Conservation (phyloP, 129 eudicot species). For the Flaveria trinervia region DNA sequence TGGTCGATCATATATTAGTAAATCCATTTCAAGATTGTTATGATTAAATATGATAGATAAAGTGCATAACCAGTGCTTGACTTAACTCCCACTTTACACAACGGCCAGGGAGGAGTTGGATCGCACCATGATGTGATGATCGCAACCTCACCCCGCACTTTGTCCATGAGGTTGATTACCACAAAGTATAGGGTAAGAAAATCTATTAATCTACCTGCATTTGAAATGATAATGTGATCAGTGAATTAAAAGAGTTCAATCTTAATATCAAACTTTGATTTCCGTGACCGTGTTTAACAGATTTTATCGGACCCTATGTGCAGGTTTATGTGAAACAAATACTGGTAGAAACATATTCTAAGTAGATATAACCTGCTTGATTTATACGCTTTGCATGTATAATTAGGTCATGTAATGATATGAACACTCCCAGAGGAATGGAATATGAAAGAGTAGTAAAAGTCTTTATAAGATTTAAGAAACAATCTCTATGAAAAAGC, state of each 20-base stretch:
- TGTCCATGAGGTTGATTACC: too few relatives aligned
- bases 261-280: not conserved
- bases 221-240: not conserved
- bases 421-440: slow-evolving; percentile 63
- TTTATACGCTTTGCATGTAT: slow-evolving; percentile 90
- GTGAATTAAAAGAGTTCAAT: not conserved
- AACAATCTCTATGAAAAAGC: not conserved
- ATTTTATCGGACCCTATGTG: not conserved
- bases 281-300: not conserved
- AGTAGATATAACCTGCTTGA: slow-evolving; percentile 69
- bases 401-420: slow-evolving; percentile 92
- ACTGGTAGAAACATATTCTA: not conserved
- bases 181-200: slow-evolving; percentile 56
- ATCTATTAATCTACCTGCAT: slow-evolving; percentile 86
- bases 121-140: too few relatives aligned
- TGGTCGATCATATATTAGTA: not conserved
- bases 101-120: not conserved
- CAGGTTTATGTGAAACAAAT: slow-evolving; percentile 13
- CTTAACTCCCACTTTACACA: too few relatives aligned
- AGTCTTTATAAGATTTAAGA: not conserved
- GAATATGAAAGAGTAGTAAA: not conserved
- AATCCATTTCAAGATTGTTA: slow-evolving; percentile 13
- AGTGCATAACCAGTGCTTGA: not conserved
- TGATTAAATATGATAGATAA: not conserved
- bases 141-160: too few relatives aligned